These are phyloP conservation scores for Lachnellula willkommii DNA, from an alignment of 2,329 filamentous ascomycete genomes.

Conservation along the genomic window DNA sequence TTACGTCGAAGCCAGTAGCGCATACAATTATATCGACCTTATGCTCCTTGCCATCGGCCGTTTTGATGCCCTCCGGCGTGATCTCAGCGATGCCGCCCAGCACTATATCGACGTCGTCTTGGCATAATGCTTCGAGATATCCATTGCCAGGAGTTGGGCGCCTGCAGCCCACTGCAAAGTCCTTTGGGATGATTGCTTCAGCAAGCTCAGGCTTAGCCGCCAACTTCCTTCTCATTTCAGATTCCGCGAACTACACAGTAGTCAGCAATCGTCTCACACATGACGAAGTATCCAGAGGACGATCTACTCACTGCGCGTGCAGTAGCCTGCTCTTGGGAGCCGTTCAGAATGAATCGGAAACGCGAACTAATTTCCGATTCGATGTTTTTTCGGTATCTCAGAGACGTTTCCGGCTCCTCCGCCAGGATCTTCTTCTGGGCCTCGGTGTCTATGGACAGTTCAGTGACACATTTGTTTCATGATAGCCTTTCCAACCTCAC, in stretches of 20 bases:
- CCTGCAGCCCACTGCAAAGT: constrained; percentile 80
- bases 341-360: constrained; percentile 16
- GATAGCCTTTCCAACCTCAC: constrained; percentile 8
- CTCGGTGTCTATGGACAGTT: constrained; percentile 22
- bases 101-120: constrained; percentile 31
- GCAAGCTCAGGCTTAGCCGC: constrained; percentile 9
- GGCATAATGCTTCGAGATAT: constrained; percentile 37
- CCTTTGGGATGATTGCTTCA: constrained; percentile 56
- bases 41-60: constrained; percentile 11
- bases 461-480: too few relatives aligned
- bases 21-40: too few relatives aligned
- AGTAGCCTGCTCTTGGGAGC: constrained; percentile 10
- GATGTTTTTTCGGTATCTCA: constrained; percentile 15
- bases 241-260: constrained; percentile 4
- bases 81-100: constrained; percentile 23
- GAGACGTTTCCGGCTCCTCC: constrained; percentile 31
- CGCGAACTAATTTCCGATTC: constrained; percentile 14
- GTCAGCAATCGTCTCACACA: too few relatives aligned
- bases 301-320: not conserved
- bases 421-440: constrained; percentile 36
- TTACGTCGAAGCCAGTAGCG: too few relatives aligned
- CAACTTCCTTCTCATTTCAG: constrained; percentile 20
- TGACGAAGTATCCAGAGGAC: too few relatives aligned
- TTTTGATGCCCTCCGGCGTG: constrained; percentile 31
- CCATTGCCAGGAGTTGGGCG: constrained; percentile 34